Conservation (phyloP, 108 stramenopile genomes). For the Skeletonema grethae region DNA sequence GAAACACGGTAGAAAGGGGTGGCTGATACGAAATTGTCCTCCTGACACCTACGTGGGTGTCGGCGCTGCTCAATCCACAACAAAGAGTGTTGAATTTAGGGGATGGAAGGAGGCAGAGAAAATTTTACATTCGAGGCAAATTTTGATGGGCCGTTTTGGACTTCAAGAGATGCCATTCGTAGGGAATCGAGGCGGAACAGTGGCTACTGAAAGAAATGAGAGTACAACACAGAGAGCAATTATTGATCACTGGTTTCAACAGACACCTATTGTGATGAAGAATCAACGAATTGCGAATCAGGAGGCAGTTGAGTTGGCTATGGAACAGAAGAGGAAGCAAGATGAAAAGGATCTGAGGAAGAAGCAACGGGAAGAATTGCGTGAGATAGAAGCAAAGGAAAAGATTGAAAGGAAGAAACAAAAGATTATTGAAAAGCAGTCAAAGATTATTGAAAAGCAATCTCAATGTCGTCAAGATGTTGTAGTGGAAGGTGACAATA, state of each 20-base stretch:
- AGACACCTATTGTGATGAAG: conserved; percentile 1
- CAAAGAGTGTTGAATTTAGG: conserved; percentile 11
- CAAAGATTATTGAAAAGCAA: not conserved
- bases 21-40: conserved; percentile 20
- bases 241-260: conserved; percentile 17
- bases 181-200: not conserved
- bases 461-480: not conserved
- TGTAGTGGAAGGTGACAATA: not conserved
- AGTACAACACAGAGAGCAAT: not conserved
- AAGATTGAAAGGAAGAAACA: not conserved
- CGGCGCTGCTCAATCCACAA: not conserved
- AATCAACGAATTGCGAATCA: not conserved
- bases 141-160: conserved; percentile 2
- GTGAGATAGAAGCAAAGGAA: conserved; percentile 3
- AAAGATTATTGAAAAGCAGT: not conserved
- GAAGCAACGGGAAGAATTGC: not conserved
- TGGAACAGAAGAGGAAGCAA: conserved; percentile 11
- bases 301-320: conserved; percentile 4
- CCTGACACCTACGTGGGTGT: not conserved
- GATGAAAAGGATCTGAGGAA: not conserved
- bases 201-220: not conserved
- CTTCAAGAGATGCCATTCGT: not conserved
- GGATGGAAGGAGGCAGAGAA: conserved; percentile 30
- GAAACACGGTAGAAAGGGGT: conserved; percentile 13
- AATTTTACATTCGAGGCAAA: conserved; percentile 10